Evolutionary conservation across 768 basidiomycete genomes (phyloP).

Genomic region (Tylopilus felleus): DNA sequence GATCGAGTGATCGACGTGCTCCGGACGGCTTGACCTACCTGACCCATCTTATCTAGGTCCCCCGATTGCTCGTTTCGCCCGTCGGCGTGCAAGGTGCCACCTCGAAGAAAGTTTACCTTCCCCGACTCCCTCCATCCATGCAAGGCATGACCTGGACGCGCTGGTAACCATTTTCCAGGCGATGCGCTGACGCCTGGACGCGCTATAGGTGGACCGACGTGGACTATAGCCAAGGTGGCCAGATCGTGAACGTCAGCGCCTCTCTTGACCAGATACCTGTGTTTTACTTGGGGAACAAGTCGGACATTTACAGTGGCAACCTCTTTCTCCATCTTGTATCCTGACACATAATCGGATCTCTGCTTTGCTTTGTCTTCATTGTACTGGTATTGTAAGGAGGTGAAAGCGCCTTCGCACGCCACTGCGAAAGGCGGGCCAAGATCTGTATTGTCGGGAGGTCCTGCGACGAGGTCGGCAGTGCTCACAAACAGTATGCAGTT

Average conservation of each 20-base stretch:
- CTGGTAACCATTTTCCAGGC: neutral
- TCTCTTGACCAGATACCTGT: slow-evolving; percentile 34
- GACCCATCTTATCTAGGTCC: neutral
- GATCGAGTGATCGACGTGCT: neutral
- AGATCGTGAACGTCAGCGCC: neutral
- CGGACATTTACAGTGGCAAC: slow-evolving; percentile 29
- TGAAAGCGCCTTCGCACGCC: neutral
- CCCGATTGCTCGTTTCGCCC: neutral
- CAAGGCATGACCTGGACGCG: slow-evolving; percentile 4
- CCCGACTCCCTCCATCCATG: neutral
- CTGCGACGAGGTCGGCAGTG: neutral
- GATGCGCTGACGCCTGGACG: neutral
- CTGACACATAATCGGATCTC: neutral
- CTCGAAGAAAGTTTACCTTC: slow-evolving; percentile 12
- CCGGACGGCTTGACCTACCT: neutral
- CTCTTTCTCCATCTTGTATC: neutral
- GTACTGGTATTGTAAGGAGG: neutral
- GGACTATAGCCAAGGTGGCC: neutral
- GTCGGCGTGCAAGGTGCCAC: slow-evolving; percentile 13
- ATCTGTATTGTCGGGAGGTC: neutral
- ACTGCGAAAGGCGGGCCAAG: neutral
- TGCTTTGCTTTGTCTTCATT: neutral
- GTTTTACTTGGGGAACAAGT: slow-evolving; percentile 32
- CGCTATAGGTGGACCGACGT: neutral
- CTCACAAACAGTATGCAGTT: neutral